Base-by-base conservation (phyloP, 306 rosid species). In the Arachis hypogaea region DNA sequence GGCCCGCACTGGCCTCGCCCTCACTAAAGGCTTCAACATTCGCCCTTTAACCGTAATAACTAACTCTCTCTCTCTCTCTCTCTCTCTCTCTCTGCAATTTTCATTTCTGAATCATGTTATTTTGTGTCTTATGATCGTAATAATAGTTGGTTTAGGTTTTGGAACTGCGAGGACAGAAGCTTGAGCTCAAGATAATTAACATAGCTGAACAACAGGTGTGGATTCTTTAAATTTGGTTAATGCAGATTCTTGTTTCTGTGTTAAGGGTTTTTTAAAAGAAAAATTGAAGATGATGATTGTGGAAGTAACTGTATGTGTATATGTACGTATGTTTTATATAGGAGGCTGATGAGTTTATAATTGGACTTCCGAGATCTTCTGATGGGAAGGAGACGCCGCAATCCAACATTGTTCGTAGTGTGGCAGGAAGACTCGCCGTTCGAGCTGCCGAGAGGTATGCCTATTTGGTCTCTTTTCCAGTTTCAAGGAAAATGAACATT, bases 311-410 rank as follows among this genome's bases (percentile, higher is more conserved):
- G 38, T 33, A 33, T 2, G 38, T 33, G 4, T 33, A 33, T 33
- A 33, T 33, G 38, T 33, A 33, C 2, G 38, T 33, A 33, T 22
- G 28, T 22, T 22, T 22, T 22, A 22, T 22, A 22, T 69, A 93
- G 96, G 98, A 93, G 79, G 97, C 77, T 40, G 98, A 93, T 71
- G 97, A 93, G 77, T 93, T 93, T 71, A 82, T 93, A 75, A 72
- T 93, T 54, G 98, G 98, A 55, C 93, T 89, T 80, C 98, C 98
- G 3, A 91, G 77, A 84, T 88, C 96, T 56, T 59, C 57, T 47
- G 88, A 89, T 42, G 98, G 98, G 56, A 86, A 85, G 44, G 98
- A 91, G 83, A 93, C 97, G 0, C 80, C 88, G 12, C 98, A 93
- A 78, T 93, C 98, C 1, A 91, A 93, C 83, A 91, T 79, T 78